phyloP scores from a whole-genome alignment of 140 eudicot species.

The Erigeron philadelphicus region DNA sequence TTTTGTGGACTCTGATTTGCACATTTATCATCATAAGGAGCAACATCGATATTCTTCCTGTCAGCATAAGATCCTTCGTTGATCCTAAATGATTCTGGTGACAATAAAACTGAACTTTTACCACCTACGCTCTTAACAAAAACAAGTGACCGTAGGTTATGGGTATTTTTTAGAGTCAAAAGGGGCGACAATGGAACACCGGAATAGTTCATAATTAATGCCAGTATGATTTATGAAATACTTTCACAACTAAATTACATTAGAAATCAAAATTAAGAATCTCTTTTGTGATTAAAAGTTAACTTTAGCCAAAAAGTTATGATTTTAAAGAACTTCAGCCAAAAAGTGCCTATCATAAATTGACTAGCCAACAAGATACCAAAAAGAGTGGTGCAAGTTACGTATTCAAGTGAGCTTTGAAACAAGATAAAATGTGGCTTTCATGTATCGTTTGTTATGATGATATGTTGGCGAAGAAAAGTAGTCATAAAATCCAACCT shows the following conservation, averaged over 20 bases:
- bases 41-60: constrained; percentile 1
- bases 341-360: background rate
- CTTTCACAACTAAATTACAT: constrained; percentile 11
- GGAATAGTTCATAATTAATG: constrained; percentile 1
- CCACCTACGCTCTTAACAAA: constrained; percentile 4
- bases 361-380: constrained; percentile 3
- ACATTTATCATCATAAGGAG: background rate
- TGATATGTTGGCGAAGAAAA: constrained; percentile 13
- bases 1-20: background rate
- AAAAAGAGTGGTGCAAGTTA: constrained; percentile 9
- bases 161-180: constrained; percentile 13
- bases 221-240: constrained; percentile 14
- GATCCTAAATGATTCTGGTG: constrained; percentile 17
- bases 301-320: background rate
- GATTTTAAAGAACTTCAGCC: background rate
- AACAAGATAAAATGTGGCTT: constrained; percentile 25
- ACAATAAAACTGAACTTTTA: background rate
- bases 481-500: background rate
- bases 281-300: background rate
- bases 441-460: constrained; percentile 27
- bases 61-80: constrained; percentile 7
- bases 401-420: constrained; percentile 22
- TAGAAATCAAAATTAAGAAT: background rate
- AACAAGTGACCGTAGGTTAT: constrained; percentile 9
- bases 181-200: constrained; percentile 15